A percentile compares a stretch with the other conserved stretches of the same genome.
These are phyloP conservation scores for Naganishia onofrii DNA, from an alignment of 768 basidiomycete genomes.

Conservation along the genomic window DNA sequence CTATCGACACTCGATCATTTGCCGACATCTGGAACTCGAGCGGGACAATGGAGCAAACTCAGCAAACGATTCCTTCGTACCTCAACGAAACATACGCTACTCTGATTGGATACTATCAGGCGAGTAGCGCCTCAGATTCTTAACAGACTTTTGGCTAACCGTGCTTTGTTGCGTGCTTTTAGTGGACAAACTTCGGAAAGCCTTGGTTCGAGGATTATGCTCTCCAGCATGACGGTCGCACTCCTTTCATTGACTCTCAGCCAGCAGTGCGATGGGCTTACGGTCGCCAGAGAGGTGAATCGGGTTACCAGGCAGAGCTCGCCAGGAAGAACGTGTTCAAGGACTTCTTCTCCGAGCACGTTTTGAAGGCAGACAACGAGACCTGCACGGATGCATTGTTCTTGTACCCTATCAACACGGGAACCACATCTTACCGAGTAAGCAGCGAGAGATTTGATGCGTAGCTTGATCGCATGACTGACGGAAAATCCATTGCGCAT, in stretches of 20 bases:
- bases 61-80: constrained; percentile 29
- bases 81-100: constrained; percentile 30
- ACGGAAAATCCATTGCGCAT: neutral
- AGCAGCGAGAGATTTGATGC: constrained; percentile 7
- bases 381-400: constrained; percentile 41
- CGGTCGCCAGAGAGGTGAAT: constrained; percentile 32
- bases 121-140: neutral
- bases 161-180: neutral
- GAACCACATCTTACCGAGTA: constrained; percentile 36
- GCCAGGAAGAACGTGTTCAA: constrained; percentile 37
- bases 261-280: constrained; percentile 39
- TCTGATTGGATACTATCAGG: constrained; percentile 36
- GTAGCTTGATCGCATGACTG: neutral
- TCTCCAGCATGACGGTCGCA: constrained; percentile 36
- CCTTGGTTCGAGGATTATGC: constrained; percentile 43
- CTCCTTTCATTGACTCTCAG: constrained; percentile 38
- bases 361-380: constrained; percentile 35
- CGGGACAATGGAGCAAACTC: constrained; percentile 32
- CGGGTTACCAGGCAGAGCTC: constrained; percentile 33
- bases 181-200: constrained; percentile 36
- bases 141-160: neutral
- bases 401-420: constrained; percentile 32
- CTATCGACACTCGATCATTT: constrained; percentile 33
- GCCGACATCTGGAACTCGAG: constrained; percentile 38
- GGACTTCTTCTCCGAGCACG: constrained; percentile 33